These are phyloP conservation scores for Oryza glumipatula DNA, from an alignment of 176 grass and related monocot species.

Conservation along the genomic window DNA sequence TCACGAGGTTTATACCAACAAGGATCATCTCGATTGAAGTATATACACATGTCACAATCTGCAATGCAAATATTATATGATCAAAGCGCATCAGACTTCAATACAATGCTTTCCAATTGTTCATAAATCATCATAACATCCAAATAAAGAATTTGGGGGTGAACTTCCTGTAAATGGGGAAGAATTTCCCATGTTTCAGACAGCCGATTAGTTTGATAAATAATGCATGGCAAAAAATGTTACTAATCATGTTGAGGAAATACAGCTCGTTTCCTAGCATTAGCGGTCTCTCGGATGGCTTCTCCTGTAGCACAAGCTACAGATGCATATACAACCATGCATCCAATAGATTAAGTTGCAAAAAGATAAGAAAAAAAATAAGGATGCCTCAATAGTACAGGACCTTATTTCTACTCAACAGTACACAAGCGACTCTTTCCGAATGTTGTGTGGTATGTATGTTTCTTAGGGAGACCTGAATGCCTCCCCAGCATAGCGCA, in stretches of 20 bases:
- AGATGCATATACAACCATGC: not conserved
- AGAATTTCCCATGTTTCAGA: not conserved
- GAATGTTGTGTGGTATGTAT: not conserved
- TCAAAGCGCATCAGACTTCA: not conserved
- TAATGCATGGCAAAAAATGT: not conserved
- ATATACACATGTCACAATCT: not conserved
- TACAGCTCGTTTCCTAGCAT: not conserved
- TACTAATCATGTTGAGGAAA: not conserved
- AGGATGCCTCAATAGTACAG: conserved; percentile 21
- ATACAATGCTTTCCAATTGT: not conserved
- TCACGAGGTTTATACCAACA: not conserved
- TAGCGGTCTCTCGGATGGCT: not conserved
- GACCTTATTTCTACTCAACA: conserved; percentile 54
- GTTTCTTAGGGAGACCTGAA: conserved; percentile 77
- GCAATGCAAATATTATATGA: not conserved
- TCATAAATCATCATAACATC: not conserved
- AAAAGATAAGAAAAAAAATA: conserved; percentile 13
- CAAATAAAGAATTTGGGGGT: not conserved
- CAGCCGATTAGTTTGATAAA: not conserved
- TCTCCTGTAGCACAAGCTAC: not conserved
- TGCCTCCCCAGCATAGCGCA: conserved; percentile 77
- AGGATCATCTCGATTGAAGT: not conserved
- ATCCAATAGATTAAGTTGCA: conserved; percentile 14
- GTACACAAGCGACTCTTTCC: conserved; percentile 20
- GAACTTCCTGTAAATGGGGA: not conserved